These are phyloP conservation scores for Trichophyton simii DNA, from an alignment of 2,329 filamentous ascomycete genomes.

Conservation along the genomic window DNA sequence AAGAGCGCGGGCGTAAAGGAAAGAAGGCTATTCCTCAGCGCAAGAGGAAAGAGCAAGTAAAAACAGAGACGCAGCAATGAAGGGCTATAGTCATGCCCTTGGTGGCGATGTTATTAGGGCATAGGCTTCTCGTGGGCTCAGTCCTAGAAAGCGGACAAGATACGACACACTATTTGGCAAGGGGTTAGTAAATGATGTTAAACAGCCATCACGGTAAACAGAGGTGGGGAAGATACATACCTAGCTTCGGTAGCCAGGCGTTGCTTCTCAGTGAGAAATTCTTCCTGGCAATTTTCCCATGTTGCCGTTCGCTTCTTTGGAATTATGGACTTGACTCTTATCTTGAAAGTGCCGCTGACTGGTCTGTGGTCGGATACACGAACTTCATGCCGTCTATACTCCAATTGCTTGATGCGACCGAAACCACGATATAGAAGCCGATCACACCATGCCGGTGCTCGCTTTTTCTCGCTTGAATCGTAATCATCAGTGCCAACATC, in stretches of 20 bases:
- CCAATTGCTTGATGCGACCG: constrained; percentile 70
- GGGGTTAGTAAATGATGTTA: background rate
- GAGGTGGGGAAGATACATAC: constrained; percentile 42
- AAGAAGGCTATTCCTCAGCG: background rate
- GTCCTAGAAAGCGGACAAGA: constrained; percentile 49
- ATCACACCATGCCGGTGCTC: constrained; percentile 94
- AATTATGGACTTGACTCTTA: constrained; percentile 73
- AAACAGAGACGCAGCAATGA: background rate
- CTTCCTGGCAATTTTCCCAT: constrained; percentile 62
- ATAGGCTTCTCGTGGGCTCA: constrained; percentile 42
- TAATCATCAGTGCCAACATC: constrained; percentile 91
- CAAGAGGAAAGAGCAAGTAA: background rate
- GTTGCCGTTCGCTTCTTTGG: constrained; percentile 50
- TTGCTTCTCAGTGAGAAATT: constrained; percentile 60
- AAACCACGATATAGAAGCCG: constrained; percentile 73
- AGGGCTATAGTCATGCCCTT: background rate
- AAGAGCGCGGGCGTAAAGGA: background rate
- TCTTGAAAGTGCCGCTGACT: constrained; percentile 71
- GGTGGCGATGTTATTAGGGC: constrained; percentile 23
- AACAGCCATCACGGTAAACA: background rate
- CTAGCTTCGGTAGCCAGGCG: constrained; percentile 60
- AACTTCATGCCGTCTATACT: constrained; percentile 82
- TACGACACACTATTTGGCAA: constrained; percentile 46
- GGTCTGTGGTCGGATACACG: constrained; percentile 85
- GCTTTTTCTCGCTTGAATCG: constrained; percentile 86